Evolutionary conservation across 2,329 filamentous ascomycete genomes (phyloP), one percentile per base, ranked within the genome.

Genomic region (Capronia coronata): DNA sequence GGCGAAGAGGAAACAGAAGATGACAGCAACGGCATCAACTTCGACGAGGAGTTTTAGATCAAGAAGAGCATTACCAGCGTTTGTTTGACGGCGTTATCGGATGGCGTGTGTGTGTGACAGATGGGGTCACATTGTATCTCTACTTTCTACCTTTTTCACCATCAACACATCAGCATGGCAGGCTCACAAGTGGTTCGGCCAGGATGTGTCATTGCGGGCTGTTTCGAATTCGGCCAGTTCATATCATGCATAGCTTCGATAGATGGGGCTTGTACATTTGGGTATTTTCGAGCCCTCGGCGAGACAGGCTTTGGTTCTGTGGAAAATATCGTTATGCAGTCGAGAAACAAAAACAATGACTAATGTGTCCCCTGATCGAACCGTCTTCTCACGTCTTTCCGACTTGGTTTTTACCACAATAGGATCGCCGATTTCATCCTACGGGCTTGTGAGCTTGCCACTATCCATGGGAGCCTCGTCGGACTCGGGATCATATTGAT

Each of bases 11-110:
- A 64, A 46, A 59, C 63, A 27, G 60, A 59, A 43, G 65, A 63
- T 38, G 64, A 64, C 40, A 59, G 69, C 51, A 86, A 87, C 57
- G 88, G 91, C 74, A 94, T 98, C 74, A 78, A 73, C 68, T 97
- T 98, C 64, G 90, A 97, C 61, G 91, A 97, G 60, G 93, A 98
- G 74, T 98, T 98, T 67, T 97, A 87, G 77, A 76, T 41, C 9
- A 23, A 19, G 23, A n/a, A 37, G 3, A 14, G 29, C 14, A 40
- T 34, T 48, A 40, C 43, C 18, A 44, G 29, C 34, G 34, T 47
- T 49, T 46, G 35, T 48, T 46, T 37, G 30, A 48, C 40, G 54
- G 51, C 35, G 43, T 52, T 48, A 14, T 48, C 10, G 54, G 42
- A 14, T 35, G 14, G 44, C 21, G 34, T 11, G 22, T 14, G 22